Percentiles rank a stretch among this genome's conserved stretches.
These are phyloP conservation scores for Stenogyne calaminthoides DNA, from an alignment of 305 asterid genomes.

Conservation along the genomic window DNA sequence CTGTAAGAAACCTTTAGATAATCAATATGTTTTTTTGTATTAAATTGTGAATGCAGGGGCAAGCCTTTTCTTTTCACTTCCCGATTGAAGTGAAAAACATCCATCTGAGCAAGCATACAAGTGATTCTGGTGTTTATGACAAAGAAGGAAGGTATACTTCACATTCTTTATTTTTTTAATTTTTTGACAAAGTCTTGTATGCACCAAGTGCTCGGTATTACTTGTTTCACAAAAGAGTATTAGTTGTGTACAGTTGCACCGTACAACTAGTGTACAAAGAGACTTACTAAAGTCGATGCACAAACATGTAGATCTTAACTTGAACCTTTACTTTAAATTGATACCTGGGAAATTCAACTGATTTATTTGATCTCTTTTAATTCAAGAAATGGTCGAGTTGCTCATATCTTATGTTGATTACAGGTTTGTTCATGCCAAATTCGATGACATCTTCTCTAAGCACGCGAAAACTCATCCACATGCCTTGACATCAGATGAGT, in stretches of 20 bases:
- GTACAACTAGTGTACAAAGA: too few species aligned
- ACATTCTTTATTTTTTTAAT: not conserved
- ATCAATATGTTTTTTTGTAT: not conserved
- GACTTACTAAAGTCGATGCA: not conserved
- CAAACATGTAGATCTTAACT: not conserved
- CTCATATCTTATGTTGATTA: not conserved
- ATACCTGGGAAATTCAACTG: not conserved
- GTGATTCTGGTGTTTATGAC: conserved; percentile 82
- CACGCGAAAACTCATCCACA: conserved; percentile 46
- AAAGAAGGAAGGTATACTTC: conserved; percentile 66
- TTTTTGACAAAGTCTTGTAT: too few species aligned
- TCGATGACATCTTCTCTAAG: conserved; percentile 61
- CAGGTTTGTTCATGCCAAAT: conserved; percentile 61
- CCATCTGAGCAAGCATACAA: conserved; percentile 57
- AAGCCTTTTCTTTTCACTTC: conserved; percentile 51
- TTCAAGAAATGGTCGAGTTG: not conserved
- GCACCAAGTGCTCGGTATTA: too few species aligned
- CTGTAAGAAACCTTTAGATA: not conserved
- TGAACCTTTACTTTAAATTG: not conserved
- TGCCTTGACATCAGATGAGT: conserved; percentile 60
- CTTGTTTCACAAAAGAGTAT: too few species aligned
- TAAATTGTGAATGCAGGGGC: conserved; percentile 49
- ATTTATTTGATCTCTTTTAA: not conserved
- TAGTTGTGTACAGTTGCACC: too few species aligned
- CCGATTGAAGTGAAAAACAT: conserved; percentile 81